phyloP scores from a whole-genome alignment of 1,284 basidiomycete species.

The Pseudozyma pruni region DNA sequence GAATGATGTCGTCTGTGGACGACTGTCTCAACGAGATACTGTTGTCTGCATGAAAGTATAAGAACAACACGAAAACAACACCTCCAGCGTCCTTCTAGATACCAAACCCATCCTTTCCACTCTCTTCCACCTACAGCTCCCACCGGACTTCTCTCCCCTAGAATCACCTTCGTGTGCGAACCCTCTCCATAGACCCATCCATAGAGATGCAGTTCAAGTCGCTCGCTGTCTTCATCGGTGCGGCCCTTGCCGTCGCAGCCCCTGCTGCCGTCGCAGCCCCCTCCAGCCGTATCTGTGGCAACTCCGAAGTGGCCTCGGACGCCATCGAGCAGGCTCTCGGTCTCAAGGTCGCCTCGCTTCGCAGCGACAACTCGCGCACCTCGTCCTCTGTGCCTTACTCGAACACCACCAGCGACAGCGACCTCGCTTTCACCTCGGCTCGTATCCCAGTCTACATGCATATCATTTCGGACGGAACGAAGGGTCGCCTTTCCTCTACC shows the following conservation, averaged over 20 bases:
- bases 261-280: constrained; percentile 23
- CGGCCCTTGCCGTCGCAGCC: constrained; percentile 13
- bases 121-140: too few species aligned
- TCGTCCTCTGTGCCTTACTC: background rate
- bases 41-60: too few species aligned
- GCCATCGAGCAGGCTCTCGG: constrained; percentile 21
- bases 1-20: too few species aligned
- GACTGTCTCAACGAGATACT: too few species aligned
- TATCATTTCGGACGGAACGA: constrained; percentile 47
- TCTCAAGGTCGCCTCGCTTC: constrained; percentile 11
- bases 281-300: constrained; percentile 18
- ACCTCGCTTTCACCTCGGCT: constrained; percentile 17
- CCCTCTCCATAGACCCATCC: background rate
- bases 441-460: constrained; percentile 48
- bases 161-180: too few species aligned
- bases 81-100: too few species aligned
- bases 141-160: background rate
- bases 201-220: constrained; percentile 35
- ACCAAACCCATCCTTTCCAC: too few species aligned
- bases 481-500: constrained; percentile 30
- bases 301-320: constrained; percentile 15
- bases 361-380: background rate
- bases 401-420: background rate
- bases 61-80: too few species aligned
- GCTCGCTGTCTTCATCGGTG: constrained; percentile 20